Evolutionary conservation across 2,329 filamentous ascomycete species (phyloP).

Genomic region (Thelonectria discophora): DNA sequence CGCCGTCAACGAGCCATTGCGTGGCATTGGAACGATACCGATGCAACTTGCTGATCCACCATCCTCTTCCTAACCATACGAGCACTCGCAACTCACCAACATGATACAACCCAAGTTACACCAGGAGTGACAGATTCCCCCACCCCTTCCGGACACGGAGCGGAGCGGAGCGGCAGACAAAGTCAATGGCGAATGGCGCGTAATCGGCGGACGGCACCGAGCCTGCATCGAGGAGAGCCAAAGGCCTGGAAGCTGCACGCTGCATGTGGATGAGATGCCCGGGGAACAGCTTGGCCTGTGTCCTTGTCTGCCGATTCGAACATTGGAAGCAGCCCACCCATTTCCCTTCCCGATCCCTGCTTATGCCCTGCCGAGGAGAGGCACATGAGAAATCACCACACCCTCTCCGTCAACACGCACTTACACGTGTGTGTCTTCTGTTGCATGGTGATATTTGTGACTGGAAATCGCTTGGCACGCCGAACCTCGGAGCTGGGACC

Average conservation of each 20-base stretch:
- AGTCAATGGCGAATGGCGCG: constrained; percentile 20
- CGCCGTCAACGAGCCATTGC: too few species aligned
- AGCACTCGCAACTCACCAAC: too few species aligned
- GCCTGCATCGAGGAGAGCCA: constrained; percentile 16
- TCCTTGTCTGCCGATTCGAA: constrained; percentile 18
- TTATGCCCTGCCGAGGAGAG: constrained; percentile 6
- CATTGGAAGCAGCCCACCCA: constrained; percentile 16
- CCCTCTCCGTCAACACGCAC: constrained; percentile 8
- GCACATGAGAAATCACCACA: constrained; percentile 16
- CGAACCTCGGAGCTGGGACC: constrained; percentile 18
- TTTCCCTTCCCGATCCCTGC: constrained; percentile 14
- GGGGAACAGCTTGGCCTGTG: background rate
- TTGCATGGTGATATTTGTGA: constrained; percentile 1
- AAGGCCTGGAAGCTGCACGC: constrained; percentile 9
- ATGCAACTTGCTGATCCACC: too few species aligned
- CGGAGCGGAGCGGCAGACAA: constrained; percentile 14
- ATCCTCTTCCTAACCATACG: too few species aligned
- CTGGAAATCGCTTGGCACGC: constrained; percentile 2
- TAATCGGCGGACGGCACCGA: constrained; percentile 24
- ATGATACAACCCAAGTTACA: background rate
- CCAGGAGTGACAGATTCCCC: background rate
- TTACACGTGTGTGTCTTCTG: background rate
- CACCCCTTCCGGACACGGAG: constrained; percentile 9
- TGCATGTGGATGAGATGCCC: constrained; percentile 23
- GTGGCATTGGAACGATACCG: too few species aligned